Evolutionary conservation across 805 yeast species (phyloP), one percentile per base, ranked within the genome.

Genomic region (Wickerhamiella australiensis): DNA sequence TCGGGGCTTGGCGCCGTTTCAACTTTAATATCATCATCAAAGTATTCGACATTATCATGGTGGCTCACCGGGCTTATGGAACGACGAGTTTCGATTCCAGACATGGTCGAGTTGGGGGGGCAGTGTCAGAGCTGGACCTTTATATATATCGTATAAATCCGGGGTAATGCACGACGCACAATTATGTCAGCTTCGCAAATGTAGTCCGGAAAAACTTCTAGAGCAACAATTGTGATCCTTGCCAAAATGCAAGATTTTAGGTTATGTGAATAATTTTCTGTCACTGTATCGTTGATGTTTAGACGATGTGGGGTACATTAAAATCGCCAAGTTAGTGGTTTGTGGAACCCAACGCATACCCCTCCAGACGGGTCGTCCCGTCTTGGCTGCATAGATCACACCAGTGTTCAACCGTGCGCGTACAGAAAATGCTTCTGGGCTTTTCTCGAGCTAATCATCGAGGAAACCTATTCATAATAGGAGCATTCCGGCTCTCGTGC

Each of bases 21-120:
- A 11, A 45, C 22, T 18, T 45, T 36, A 21, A 45, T 33, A 20
- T 45, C 47, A 25, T 45, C 40, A 22, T 31, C 46, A 21, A 43
- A 43, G 42, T 33, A 23, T 25, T 45, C 47, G 9, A 45, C 40
- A 21, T 43, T 31, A n/a, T 43, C 47, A 15, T 33, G 38, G 15
- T 33, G 38, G 38, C 38, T 33, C 18, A 33, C 38, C 7, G 38
- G 20, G n/a, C 38, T 33, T 3, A 33, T 7, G 11, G 38, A 33
- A 5, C 38, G 38, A 38, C 42, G n/a, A 38, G 13, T 8, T 13
- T 38, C 42, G 5, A 21, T 13, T 7, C 27, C 42, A 21, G 26
- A 20, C 42, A 38, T 38, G 42, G 9, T 21, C 15, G 26, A 9
- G 25, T 38, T 13, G 15, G 42, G 15, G 25, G 15, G 7, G 11